These are phyloP conservation scores for Stachybotrys echinatus DNA, from an alignment of 2,329 filamentous ascomycete species.

Conservation along the genomic window DNA sequence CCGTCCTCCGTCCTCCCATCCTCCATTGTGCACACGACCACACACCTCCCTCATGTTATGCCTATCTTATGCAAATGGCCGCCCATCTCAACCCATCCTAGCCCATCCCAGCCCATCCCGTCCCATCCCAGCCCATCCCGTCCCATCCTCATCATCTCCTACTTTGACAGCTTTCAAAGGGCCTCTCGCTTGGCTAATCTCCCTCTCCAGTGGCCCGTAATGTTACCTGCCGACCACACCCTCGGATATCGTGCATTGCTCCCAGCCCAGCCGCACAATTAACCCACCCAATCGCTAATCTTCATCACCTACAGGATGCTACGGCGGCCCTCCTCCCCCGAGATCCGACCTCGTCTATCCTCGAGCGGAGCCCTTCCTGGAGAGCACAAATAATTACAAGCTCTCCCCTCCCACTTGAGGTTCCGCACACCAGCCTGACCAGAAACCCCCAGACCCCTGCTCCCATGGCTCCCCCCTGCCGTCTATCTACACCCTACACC, in stretches of 20 bases:
- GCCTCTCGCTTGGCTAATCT: neutral
- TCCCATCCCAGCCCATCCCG: too few relatives aligned
- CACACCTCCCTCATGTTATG: too few relatives aligned
- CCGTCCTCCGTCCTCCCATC: too few relatives aligned
- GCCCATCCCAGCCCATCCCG: too few relatives aligned
- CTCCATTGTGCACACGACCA: too few relatives aligned
- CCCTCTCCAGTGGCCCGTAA: too few relatives aligned
- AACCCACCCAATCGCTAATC: constrained; percentile 6
- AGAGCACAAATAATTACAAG: too few relatives aligned
- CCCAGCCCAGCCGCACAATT: neutral
- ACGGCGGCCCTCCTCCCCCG: neutral
- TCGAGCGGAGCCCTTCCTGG: neutral
- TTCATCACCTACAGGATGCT: neutral
- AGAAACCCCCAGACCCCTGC: neutral
- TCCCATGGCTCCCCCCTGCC: neutral
- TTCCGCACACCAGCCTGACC: neutral
- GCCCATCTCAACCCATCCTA: too few relatives aligned
- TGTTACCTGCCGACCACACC: neutral
- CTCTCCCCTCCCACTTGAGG: neutral
- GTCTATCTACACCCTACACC: neutral
- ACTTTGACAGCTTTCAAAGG: neutral
- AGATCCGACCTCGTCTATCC: neutral
- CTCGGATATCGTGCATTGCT: neutral
- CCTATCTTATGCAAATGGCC: too few relatives aligned
- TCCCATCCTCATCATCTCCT: too few relatives aligned